These are phyloP conservation scores for Citrus inodora DNA, from an alignment of 345 rosid species.

Conservation along the genomic window DNA sequence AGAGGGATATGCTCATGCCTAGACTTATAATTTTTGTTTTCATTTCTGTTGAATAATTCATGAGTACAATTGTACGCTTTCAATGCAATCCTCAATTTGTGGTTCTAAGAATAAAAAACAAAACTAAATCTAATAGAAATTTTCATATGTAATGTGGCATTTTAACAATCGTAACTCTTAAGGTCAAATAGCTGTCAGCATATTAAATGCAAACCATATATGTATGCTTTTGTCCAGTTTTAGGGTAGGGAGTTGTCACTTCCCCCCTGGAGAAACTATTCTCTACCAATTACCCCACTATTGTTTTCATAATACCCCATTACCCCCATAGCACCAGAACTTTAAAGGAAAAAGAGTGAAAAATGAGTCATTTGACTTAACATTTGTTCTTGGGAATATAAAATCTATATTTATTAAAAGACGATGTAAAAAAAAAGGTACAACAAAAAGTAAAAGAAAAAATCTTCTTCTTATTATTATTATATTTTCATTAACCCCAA, in stretches of 20 bases:
- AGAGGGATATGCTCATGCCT: not conserved
- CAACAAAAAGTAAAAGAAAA: too few species aligned
- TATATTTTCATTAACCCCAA: too few species aligned
- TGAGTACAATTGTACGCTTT: not conserved
- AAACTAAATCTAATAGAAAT: not conserved
- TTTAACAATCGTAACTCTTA: not conserved
- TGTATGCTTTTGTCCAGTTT: not conserved
- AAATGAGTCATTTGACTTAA: too few species aligned
- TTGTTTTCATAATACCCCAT: too few species aligned
- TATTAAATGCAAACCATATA: not conserved
- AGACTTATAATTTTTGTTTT: not conserved
- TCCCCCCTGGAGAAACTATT: too few species aligned
- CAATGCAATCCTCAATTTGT: not conserved
- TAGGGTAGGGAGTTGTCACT: not conserved
- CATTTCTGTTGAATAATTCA: not conserved
- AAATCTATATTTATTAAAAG: too few species aligned
- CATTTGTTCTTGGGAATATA: too few species aligned
- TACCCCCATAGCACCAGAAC: too few species aligned
- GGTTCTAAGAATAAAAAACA: not conserved
- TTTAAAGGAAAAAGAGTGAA: too few species aligned
- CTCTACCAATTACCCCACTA: too few species aligned
- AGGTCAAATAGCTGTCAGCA: not conserved
- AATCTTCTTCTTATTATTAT: too few species aligned
- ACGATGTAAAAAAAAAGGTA: too few species aligned
- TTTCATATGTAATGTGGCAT: not conserved